Conservation (phyloP, 768 basidiomycete genomes). For the Naganishia vaughanmartiniae region DNA sequence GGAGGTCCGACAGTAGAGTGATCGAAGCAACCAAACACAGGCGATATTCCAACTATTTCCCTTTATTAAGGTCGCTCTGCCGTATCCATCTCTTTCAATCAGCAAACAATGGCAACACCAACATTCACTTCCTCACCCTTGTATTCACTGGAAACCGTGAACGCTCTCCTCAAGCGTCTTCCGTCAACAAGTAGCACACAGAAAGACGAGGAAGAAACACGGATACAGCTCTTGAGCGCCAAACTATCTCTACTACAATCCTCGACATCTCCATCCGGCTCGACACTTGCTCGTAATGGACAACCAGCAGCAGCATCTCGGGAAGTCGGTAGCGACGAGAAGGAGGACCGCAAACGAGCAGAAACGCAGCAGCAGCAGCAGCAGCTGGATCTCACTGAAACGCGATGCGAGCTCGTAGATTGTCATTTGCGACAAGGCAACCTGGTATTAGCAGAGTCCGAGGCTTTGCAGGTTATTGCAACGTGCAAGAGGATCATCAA, state of each 20-base stretch:
- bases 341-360: too few relatives aligned
- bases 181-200: background rate
- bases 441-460: background rate
- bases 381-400: constrained; percentile 1
- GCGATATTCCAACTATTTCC: background rate
- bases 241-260: background rate
- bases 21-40: too few relatives aligned
- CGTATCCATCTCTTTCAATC: background rate
- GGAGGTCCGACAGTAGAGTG: too few relatives aligned
- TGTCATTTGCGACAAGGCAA: background rate
- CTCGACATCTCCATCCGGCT: background rate
- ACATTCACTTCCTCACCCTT: background rate
- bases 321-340: too few relatives aligned
- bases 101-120: background rate
- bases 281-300: too few relatives aligned
- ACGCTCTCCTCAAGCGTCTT: background rate
- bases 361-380: too few relatives aligned
- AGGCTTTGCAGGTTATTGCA: constrained; percentile 7
- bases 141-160: background rate
- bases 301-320: too few relatives aligned
- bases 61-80: background rate
- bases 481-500: constrained; percentile 6
- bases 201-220: background rate
- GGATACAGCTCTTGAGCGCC: constrained; percentile 7
- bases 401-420: background rate